Conservation (phyloP, 495 filamentous ascomycete species). For the Tuber aestivum region DNA sequence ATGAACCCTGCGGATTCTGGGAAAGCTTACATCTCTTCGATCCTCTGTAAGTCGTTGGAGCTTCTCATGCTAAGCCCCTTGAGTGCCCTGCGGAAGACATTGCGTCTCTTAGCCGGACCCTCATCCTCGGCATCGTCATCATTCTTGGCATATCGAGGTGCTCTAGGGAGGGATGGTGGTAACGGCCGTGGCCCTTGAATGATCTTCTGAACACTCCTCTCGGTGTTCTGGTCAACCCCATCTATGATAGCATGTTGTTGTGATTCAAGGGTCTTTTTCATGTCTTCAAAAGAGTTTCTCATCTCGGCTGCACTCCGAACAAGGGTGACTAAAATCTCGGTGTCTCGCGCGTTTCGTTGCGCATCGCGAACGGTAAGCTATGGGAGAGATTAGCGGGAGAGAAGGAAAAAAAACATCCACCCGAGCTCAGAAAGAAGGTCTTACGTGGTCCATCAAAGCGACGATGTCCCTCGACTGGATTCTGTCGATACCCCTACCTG, state of each 20-base stretch:
- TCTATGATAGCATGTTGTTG: slow-evolving; percentile 79
- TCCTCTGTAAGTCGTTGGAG: slow-evolving; percentile 77
- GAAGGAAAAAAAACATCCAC: slow-evolving; percentile 13
- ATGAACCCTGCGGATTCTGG: neutral
- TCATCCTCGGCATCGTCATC: slow-evolving; percentile 60
- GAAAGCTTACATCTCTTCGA: slow-evolving; percentile 70
- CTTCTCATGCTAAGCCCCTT: slow-evolving; percentile 82
- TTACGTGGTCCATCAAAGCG: slow-evolving; percentile 92
- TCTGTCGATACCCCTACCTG: slow-evolving; percentile 78
- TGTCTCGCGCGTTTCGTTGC: slow-evolving; percentile 92
- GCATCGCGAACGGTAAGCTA: slow-evolving; percentile 93
- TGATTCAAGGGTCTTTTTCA: slow-evolving; percentile 84
- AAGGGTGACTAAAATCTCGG: slow-evolving; percentile 90
- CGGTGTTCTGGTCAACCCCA: slow-evolving; percentile 76
- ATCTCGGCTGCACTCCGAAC: slow-evolving; percentile 93
- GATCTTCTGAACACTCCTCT: slow-evolving; percentile 70
- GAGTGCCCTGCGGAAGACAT: slow-evolving; percentile 83
- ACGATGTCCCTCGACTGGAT: slow-evolving; percentile 98
- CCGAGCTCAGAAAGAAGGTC: slow-evolving; percentile 37
- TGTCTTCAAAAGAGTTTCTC: slow-evolving; percentile 92
- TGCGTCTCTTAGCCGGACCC: slow-evolving; percentile 75
- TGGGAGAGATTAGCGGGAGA: slow-evolving; percentile 43
- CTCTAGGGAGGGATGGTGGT: slow-evolving; percentile 58
- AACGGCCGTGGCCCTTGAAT: slow-evolving; percentile 83
- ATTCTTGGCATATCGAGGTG: slow-evolving; percentile 51